These are phyloP conservation scores for Puccinia novopanici DNA, from an alignment of 1,284 basidiomycete species.

Conservation along the genomic window DNA sequence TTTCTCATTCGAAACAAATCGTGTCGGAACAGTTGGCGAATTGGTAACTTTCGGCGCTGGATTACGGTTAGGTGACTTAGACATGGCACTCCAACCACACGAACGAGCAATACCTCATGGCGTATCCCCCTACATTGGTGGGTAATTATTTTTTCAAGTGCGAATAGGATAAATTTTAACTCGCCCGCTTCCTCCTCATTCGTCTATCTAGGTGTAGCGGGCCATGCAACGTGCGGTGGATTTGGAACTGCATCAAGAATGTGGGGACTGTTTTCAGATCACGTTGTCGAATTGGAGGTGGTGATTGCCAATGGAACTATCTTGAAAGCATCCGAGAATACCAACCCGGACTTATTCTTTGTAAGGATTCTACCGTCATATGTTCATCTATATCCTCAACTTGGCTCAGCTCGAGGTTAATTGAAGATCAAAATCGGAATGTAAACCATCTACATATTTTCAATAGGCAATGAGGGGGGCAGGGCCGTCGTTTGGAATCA, in stretches of 20 bases:
- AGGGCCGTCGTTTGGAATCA: constrained; percentile 58
- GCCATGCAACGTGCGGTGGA: constrained; percentile 58
- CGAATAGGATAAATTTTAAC: background rate
- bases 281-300: constrained; percentile 57
- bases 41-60: constrained; percentile 57
- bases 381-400: background rate
- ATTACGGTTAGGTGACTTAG: constrained; percentile 58
- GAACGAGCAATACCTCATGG: constrained; percentile 59
- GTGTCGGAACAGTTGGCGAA: constrained; percentile 52
- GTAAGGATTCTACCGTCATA: constrained; percentile 22
- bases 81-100: constrained; percentile 56
- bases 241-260: constrained; percentile 55
- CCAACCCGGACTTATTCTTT: constrained; percentile 53
- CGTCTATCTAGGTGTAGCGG: constrained; percentile 53
- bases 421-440: background rate
- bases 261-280: constrained; percentile 57
- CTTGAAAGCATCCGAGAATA: constrained; percentile 53
- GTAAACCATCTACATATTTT: constrained; percentile 49
- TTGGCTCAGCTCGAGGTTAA: too few species aligned
- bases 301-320: constrained; percentile 59
- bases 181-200: background rate
- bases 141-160: background rate
- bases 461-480: constrained; percentile 58
- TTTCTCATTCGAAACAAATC: constrained; percentile 52
- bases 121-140: constrained; percentile 58